Evolutionary conservation across 306 rosid species (phyloP).

Genomic region (Lithocarpus polystachyus): DNA sequence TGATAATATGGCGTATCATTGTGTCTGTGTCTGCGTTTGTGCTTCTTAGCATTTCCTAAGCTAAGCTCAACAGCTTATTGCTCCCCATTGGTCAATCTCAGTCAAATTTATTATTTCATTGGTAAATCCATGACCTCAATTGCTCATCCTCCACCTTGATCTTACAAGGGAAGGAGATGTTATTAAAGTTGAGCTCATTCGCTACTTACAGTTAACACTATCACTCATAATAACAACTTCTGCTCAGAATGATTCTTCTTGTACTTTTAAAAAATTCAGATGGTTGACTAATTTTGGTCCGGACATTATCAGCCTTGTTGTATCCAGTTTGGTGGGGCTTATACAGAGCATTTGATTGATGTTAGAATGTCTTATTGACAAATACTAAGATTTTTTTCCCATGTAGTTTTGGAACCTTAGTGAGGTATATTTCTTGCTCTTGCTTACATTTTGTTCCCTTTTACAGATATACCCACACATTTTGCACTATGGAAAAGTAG

Average conservation of each 20-base stretch:
- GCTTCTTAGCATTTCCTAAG: slow-evolving; percentile 4
- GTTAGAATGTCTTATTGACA: background rate
- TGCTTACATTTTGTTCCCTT: slow-evolving; percentile 24
- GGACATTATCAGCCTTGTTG: background rate
- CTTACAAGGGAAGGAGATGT: too few relatives aligned
- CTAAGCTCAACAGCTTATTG: slow-evolving; percentile 1
- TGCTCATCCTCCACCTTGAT: too few relatives aligned
- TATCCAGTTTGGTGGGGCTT: background rate
- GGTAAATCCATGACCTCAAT: too few relatives aligned
- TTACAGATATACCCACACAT: slow-evolving; percentile 77
- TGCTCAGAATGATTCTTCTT: background rate
- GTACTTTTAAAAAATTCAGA: background rate
- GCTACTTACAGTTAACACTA: background rate
- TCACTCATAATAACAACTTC: slow-evolving; percentile 10
- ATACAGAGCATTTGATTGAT: background rate
- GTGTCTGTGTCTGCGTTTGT: too few relatives aligned
- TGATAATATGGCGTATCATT: too few relatives aligned
- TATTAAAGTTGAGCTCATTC: too few relatives aligned
- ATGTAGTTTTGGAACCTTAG: slow-evolving; percentile 4
- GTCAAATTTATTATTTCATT: too few relatives aligned
- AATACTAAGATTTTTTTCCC: background rate
- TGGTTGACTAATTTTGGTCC: background rate
- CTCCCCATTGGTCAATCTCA: slow-evolving; percentile 7
- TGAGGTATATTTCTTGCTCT: slow-evolving; percentile 7
- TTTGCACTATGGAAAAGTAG: slow-evolving; percentile 69